These are phyloP conservation scores for Fusarium penzigii DNA, from an alignment of 2,329 filamentous ascomycete species.

Conservation along the genomic window DNA sequence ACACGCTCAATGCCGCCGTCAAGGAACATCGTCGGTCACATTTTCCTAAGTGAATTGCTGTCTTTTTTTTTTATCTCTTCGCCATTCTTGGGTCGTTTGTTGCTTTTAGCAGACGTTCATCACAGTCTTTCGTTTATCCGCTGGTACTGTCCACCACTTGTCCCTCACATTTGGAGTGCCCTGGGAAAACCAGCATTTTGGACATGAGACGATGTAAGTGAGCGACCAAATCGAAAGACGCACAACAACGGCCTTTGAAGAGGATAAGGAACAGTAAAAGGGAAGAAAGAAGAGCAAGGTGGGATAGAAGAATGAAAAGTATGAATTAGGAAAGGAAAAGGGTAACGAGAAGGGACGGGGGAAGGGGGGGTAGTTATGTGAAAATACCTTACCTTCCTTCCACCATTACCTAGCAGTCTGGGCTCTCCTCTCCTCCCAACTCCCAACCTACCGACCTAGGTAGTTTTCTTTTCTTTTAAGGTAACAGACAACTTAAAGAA, in stretches of 20 bases:
- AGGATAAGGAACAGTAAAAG: neutral
- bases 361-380: constrained; percentile 40
- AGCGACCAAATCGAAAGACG: constrained; percentile 13
- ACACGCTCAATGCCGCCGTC: constrained; percentile 15
- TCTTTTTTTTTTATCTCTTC: constrained; percentile 7
- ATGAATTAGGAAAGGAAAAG: neutral
- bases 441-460: neutral
- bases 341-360: constrained; percentile 32
- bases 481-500: constrained; percentile 17
- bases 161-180: constrained; percentile 19
- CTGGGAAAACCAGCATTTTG: constrained; percentile 26
- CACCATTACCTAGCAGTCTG: constrained; percentile 22
- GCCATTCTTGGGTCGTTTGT: constrained; percentile 5
- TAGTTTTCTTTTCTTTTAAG: constrained; percentile 14
- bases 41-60: constrained; percentile 1
- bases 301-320: neutral
- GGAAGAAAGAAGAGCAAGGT: neutral
- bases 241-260: constrained; percentile 23
- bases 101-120: neutral
- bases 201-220: constrained; percentile 28
- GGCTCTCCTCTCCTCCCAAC: constrained; percentile 6
- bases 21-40: constrained; percentile 8
- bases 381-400: constrained; percentile 31
- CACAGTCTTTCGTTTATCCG: neutral
- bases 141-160: constrained; percentile 13